phyloP scores from a whole-genome alignment of 2,329 filamentous ascomycete species.

The Podosphaera xanthii region DNA sequence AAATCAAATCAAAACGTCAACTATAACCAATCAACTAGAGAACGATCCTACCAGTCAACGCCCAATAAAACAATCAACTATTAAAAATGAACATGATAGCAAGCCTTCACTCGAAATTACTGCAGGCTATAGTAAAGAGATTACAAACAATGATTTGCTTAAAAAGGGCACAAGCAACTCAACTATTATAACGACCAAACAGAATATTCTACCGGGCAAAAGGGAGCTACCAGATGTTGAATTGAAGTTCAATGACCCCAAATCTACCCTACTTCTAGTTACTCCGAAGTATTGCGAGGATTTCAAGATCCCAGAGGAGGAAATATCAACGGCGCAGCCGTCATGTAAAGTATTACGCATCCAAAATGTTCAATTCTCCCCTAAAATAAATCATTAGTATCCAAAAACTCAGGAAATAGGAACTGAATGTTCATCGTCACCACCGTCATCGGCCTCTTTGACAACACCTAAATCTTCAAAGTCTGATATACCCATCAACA shows the following conservation, averaged over 20 bases:
- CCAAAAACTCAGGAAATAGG: no score
- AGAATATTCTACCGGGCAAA: not conserved
- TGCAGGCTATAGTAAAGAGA: not conserved
- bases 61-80: not conserved
- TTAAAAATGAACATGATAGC: not conserved
- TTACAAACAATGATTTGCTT: not conserved
- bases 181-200: not conserved
- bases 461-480: not conserved
- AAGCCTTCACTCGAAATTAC: not conserved
- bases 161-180: not conserved
- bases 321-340: not conserved
- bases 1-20: no score
- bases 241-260: not conserved
- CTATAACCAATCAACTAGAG: not conserved
- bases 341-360: not conserved
- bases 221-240: not conserved
- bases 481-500: no score
- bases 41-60: not conserved
- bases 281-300: not conserved
- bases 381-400: not conserved
- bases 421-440: not conserved
- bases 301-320: not conserved
- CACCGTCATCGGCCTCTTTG: not conserved
- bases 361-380: not conserved
- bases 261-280: not conserved